Base-by-base conservation (phyloP, 2,329 filamentous ascomycete species). In the Penicillium sp. region DNA sequence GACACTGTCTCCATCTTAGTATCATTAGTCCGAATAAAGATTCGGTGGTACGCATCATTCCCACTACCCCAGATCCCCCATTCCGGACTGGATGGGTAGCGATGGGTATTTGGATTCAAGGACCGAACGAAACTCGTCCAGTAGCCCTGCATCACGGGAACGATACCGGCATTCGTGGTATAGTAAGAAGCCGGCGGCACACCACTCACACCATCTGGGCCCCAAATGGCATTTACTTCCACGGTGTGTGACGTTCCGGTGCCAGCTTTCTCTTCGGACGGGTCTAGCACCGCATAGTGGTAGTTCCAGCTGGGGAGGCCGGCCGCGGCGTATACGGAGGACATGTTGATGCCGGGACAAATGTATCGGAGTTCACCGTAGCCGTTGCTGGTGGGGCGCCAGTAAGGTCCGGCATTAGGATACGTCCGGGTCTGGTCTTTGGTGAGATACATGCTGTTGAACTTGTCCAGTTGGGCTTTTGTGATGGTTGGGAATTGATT, bases 121-220 rank as follows among this genome's bases (percentile, higher is more conserved):
- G 74, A 75, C 24, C 79, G 72, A 52, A 91, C 82, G 63, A 91
- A 91, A 55, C 82, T 87, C 1, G 82, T 81, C 85, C 86, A 90
- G 66, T 89, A 91, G 0, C 75, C 78, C 61, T 88, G 84, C 25
- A 87, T 78, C 0, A 86, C 69, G 0, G 79, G 74, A 1, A 86
- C 75, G 5, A 86, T 81, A 0, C 63, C 62, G 1, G 72, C 77
- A 55, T 89, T 89, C 3, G 72, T 74, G 0, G 71, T 63, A 6
- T 65, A 65, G 57, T 88, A 89, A 41, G 79, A 83, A 2, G 62
- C 61, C 0, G 84, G 84, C 1, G 76, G 67, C 0, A 54, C 62
- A 4, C 71, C 70, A 20, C 72, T 68, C 2, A 78, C 74, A 60
- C 84, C 79, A 3, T 76, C 70, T 0, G 82, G 80, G 0, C 86